Evolutionary conservation across 306 rosid species (phyloP), one percentile per base, ranked within the genome.

Genomic region (Fagus sylvatica): DNA sequence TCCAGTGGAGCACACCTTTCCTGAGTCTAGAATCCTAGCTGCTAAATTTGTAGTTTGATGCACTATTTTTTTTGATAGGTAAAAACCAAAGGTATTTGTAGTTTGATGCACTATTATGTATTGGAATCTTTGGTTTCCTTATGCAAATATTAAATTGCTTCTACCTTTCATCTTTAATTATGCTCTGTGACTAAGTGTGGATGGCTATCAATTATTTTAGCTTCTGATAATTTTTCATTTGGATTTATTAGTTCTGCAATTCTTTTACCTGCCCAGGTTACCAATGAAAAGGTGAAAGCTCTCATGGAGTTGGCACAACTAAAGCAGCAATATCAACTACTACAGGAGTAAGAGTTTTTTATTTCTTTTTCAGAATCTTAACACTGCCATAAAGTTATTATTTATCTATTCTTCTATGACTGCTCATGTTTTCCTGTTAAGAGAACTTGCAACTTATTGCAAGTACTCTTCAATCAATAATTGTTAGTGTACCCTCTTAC

Each of bases 251-350:
- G 78, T 40, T 69, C 36, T 79, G 59, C 53, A 69, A 33, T 55
- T 69, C 71, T 42, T 72, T 79, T 82, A 61, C 78, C 34, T 70
- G 72, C 81, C 69, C 91, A 95, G 99, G 99, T 93, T 81, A 91
- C 98, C 37, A 91, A 93, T 82, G 99, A 96, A 86, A 96, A 96
- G 83, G 99, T 96, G 72, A 89, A 82, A 88, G 97, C 94, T 76
- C 90, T 95, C 39, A 74, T 95, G 93, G 99, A 91, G 74, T 75
- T 93, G 83, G 99, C 99, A 41, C 94, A 88, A 56, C 59, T 93
- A 71, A 93, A 88, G 90, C 94, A 90, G 87, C 96, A 95, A 75
- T 85, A 90, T 81, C 93, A 85, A 15, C 85, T 84, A 71, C 91
- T 95, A 69, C 79, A 86, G 72, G 94, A 90, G 99, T 95, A 86